Percentiles rank a stretch among this genome's conserved stretches.
phyloP scores from a whole-genome alignment of 2,329 filamentous ascomycete genomes.

The Aspergillus ochraceus region DNA sequence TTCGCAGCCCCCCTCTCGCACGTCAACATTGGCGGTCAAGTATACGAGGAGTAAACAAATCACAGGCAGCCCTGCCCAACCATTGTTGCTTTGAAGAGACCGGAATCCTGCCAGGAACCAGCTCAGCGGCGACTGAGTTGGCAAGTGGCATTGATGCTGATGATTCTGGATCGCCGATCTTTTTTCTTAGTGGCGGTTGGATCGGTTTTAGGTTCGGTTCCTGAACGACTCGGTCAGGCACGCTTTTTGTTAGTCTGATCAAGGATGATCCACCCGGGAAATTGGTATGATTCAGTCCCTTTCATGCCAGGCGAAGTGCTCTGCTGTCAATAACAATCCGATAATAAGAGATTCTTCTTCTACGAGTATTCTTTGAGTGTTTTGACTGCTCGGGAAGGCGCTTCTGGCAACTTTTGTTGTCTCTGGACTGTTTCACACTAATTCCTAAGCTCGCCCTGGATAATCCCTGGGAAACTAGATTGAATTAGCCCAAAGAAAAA shows the following conservation, averaged over 20 bases:
- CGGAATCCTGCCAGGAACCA: not conserved
- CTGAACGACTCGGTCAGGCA: slow-evolving; percentile 9
- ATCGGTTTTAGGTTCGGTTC: slow-evolving; percentile 9
- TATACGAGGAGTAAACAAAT: slow-evolving; percentile 4
- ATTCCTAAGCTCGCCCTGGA: not conserved
- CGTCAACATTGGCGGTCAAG: slow-evolving; percentile 3
- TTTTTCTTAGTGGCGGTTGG: slow-evolving; percentile 4
- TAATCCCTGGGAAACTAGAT: not conserved
- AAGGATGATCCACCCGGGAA: not conserved
- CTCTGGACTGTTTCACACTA: slow-evolving; percentile 10
- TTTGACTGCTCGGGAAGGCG: not conserved
- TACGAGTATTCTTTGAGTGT: not conserved
- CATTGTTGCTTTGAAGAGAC: slow-evolving; percentile 7
- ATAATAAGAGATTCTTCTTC: slow-evolving; percentile 7
- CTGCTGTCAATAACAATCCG: not conserved
- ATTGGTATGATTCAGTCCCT: not conserved
- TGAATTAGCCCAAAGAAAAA: not conserved
- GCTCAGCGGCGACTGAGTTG: not conserved
- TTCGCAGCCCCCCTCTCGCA: not conserved
- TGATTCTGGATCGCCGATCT: not conserved
- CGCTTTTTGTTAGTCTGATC: not conserved
- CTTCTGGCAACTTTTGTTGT: slow-evolving; percentile 5
- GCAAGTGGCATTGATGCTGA: not conserved
- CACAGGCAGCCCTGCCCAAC: not conserved
- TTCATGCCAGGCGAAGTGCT: not conserved